Evolutionary conservation across 1,139 yeast species (phyloP).

Genomic region (Pichia norvegensis): DNA sequence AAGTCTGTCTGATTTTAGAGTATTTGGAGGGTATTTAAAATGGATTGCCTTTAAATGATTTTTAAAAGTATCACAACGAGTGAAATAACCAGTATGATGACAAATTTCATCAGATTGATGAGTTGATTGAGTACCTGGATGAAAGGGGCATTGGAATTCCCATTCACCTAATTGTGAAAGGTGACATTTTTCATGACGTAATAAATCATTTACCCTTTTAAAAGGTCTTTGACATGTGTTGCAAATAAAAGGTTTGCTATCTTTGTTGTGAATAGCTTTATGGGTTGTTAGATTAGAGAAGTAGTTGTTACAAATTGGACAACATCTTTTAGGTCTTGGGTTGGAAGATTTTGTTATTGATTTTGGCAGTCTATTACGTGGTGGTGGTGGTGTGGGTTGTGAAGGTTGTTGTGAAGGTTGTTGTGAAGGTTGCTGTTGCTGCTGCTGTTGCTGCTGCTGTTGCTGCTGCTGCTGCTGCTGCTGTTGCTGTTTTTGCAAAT

Average conservation of each 20-base stretch:
- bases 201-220: slow-evolving; percentile 79
- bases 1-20: slow-evolving; percentile 67
- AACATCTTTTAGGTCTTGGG: slow-evolving; percentile 64
- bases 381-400: not conserved
- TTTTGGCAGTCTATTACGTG: slow-evolving; percentile 1
- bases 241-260: slow-evolving; percentile 72
- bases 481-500: not conserved
- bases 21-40: slow-evolving; percentile 82
- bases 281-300: slow-evolving; percentile 83
- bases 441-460: slow-evolving; percentile 4
- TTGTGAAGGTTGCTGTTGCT: slow-evolving; percentile 8
- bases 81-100: slow-evolving; percentile 76
- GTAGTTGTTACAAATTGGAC: slow-evolving; percentile 70
- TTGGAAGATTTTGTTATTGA: not conserved
- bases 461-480: slow-evolving; percentile 5
- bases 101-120: slow-evolving; percentile 32
- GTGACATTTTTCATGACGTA: slow-evolving; percentile 79
- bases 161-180: slow-evolving; percentile 60
- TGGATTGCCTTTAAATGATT: slow-evolving; percentile 87
- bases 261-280: slow-evolving; percentile 71
- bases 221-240: slow-evolving; percentile 74
- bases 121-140: slow-evolving; percentile 5
- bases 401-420: not conserved
- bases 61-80: slow-evolving; percentile 85
- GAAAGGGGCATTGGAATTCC: slow-evolving; percentile 42